These are phyloP conservation scores for Pugionium dolabratum DNA, from an alignment of 345 rosid genomes.

Conservation along the genomic window DNA sequence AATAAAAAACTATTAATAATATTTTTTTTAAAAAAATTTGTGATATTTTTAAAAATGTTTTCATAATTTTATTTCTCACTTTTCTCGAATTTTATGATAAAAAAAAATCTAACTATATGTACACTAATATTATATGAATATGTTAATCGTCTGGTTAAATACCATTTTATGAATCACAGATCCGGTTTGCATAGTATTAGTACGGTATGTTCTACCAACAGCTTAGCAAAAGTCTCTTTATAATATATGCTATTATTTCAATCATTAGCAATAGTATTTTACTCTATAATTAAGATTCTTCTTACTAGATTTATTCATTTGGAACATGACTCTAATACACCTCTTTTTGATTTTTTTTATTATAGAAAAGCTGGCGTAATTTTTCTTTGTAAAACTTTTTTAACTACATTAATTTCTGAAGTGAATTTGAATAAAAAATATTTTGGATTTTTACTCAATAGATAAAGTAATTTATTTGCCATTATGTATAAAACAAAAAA, in stretches of 20 bases:
- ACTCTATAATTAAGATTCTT: conserved; percentile 24
- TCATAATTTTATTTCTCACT: too few relatives aligned
- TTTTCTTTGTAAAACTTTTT: not conserved
- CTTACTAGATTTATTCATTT: conserved; percentile 28
- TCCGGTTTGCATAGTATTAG: conserved; percentile 17
- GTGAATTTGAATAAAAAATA: not conserved
- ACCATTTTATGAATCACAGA: not conserved
- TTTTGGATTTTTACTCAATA: not conserved
- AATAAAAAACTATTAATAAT: too few relatives aligned
- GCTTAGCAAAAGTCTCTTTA: conserved; percentile 10
- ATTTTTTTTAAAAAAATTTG: too few relatives aligned
- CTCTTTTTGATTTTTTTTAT: not conserved
- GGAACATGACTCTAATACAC: conserved; percentile 16
- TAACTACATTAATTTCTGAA: not conserved
- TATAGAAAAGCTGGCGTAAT: not conserved
- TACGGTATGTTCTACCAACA: conserved; percentile 31
- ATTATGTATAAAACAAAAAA: not conserved
- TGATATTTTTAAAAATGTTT: too few relatives aligned
- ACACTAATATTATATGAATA: not conserved
- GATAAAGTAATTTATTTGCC: not conserved
- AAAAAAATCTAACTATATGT: not conserved
- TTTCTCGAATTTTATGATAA: too few relatives aligned
- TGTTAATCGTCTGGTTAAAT: conserved; percentile 23
- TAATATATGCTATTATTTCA: conserved; percentile 35
- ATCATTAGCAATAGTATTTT: conserved; percentile 31